phyloP scores from a whole-genome alignment of 306 rosid genomes.

The Pterocarpus santalinus region DNA sequence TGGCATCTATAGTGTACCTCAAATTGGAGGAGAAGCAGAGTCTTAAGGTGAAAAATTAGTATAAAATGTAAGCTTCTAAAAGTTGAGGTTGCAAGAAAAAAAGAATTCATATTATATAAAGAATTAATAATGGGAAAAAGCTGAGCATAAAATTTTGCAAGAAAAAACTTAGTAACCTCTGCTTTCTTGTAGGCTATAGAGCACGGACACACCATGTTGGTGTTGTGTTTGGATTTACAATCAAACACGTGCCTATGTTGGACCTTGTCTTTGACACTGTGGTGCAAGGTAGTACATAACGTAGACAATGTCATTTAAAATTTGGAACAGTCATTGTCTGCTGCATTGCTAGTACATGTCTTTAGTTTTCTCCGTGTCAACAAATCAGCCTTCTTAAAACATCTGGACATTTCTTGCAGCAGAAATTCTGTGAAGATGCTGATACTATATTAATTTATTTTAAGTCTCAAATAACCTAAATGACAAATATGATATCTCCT shows the following conservation, averaged over 20 bases:
- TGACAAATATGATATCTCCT: background rate
- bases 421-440: background rate
- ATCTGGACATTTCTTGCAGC: background rate
- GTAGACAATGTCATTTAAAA: too few relatives aligned
- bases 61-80: background rate
- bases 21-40: background rate
- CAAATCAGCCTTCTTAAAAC: background rate
- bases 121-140: constrained; percentile 11
- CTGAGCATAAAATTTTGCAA: background rate
- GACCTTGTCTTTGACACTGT: too few relatives aligned
- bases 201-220: too few relatives aligned
- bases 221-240: too few relatives aligned
- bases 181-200: background rate
- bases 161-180: background rate
- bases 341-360: background rate
- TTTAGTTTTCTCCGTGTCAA: background rate
- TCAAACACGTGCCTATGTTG: too few relatives aligned
- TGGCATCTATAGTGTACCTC: constrained; percentile 11
- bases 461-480: background rate
- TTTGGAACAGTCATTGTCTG: too few relatives aligned
- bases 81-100: background rate
- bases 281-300: too few relatives aligned
- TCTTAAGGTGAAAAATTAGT: constrained; percentile 4
- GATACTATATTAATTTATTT: background rate
- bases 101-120: background rate